These are phyloP conservation scores for Adenanthera pavonina DNA, from an alignment of 306 rosid species.

Conservation along the genomic window DNA sequence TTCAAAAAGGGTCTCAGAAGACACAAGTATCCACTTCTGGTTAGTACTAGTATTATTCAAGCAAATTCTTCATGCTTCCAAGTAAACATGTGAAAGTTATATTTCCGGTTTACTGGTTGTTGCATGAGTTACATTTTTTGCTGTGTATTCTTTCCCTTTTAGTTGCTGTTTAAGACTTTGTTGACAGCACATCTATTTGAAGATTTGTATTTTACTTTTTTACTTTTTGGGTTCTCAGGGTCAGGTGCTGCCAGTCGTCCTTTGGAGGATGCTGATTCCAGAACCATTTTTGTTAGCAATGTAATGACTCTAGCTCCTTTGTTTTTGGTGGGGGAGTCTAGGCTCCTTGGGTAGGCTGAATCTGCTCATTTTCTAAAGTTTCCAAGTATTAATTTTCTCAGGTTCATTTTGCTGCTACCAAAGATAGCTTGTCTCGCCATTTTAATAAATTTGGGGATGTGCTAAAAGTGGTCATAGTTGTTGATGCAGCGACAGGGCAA, in stretches of 20 bases:
- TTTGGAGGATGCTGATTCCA: slow-evolving; percentile 83
- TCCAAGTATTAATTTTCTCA: slow-evolving; percentile 38
- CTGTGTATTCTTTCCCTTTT: not conserved
- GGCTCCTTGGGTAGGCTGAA: slow-evolving; percentile 4
- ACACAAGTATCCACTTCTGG: slow-evolving; percentile 53
- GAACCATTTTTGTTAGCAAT: slow-evolving; percentile 91
- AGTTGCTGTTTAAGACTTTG: not conserved
- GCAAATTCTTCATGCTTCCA: slow-evolving; percentile 3
- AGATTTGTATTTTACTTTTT: slow-evolving; percentile 11
- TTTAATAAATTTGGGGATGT: slow-evolving; percentile 91
- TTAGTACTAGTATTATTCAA: slow-evolving; percentile 44
- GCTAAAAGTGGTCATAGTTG: slow-evolving; percentile 72
- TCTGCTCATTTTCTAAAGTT: slow-evolving; percentile 41
- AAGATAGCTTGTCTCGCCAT: slow-evolving; percentile 88
- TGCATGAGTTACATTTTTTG: not conserved
- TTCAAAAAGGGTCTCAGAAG: slow-evolving; percentile 61
- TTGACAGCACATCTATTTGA: not conserved
- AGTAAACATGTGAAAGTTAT: slow-evolving; percentile 7
- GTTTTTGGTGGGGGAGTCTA: slow-evolving; percentile 30
- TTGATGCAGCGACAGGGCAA: slow-evolving; percentile 86
- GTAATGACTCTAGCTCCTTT: slow-evolving; percentile 52
- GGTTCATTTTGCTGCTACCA: slow-evolving; percentile 97
- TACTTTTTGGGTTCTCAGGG: slow-evolving; percentile 52
- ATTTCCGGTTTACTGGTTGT: not conserved
- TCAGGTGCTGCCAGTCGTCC: slow-evolving; percentile 62